phyloP scores from a whole-genome alignment of 1,284 basidiomycete genomes.

The Psilocybe mexicana region DNA sequence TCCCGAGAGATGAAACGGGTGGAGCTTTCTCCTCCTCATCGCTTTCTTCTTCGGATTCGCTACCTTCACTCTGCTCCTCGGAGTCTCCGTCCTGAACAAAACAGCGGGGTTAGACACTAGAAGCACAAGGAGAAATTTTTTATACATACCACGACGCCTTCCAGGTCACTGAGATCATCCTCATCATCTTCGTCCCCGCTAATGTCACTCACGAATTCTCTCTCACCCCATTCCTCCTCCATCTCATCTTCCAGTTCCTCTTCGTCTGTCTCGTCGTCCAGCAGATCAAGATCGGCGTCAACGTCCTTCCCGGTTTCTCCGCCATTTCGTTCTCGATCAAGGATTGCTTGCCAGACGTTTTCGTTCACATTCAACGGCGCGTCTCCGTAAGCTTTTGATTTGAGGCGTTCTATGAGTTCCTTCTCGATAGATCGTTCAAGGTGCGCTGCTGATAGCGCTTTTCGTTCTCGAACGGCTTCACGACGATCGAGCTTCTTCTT shows the following conservation, averaged over 20 bases:
- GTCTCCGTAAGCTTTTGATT: conserved; percentile 97
- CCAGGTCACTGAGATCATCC: conserved; percentile 65
- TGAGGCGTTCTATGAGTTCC: conserved; percentile 93
- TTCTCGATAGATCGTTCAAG: conserved; percentile 96
- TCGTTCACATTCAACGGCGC: conserved; percentile 98
- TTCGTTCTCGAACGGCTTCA: conserved; percentile 90
- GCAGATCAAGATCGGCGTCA: conserved; percentile 58
- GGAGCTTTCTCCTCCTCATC: conserved; percentile 31
- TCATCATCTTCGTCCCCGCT: conserved; percentile 59
- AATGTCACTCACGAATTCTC: conserved; percentile 87
- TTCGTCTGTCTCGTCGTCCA: conserved; percentile 57
- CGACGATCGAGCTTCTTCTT: conserved; percentile 98
- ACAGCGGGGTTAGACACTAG: conserved; percentile 11
- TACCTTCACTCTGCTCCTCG: conserved; percentile 37
- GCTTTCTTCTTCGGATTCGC: conserved; percentile 38
- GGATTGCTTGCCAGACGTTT: conserved; percentile 89
- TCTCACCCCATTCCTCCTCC: conserved; percentile 64
- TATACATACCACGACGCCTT: conserved; percentile 60
- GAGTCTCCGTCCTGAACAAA: conserved; percentile 33
- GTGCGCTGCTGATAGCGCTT: conserved; percentile 92
- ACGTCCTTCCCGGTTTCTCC: conserved; percentile 52
- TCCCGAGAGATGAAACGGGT: conserved; percentile 55
- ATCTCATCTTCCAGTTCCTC: conserved; percentile 63
- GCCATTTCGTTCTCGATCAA: conserved; percentile 74
- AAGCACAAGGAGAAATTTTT: neutral